Percentiles rank a stretch among this genome's conserved stretches.
Conservation (phyloP, 2,329 filamentous ascomycete genomes). For the Zopfia rhizophila region DNA sequence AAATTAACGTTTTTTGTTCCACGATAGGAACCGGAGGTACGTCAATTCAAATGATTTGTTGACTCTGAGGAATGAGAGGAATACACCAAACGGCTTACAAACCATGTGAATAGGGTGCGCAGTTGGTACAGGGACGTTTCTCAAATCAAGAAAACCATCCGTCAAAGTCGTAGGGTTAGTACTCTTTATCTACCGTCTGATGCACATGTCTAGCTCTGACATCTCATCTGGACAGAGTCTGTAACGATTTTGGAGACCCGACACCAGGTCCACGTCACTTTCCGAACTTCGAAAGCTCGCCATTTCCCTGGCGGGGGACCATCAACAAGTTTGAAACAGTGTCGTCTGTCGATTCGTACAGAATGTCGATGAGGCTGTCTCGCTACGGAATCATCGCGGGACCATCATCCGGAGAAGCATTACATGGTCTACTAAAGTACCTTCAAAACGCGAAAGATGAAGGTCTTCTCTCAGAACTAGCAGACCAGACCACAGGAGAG, state of each 20-base stretch:
- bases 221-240: conserved; percentile 57
- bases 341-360: conserved; percentile 64
- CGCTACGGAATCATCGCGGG: conserved; percentile 69
- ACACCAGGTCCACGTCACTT: conserved; percentile 68
- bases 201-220: conserved; percentile 37
- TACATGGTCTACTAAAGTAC: conserved; percentile 62
- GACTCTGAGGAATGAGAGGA: not conserved
- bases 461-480: conserved; percentile 57
- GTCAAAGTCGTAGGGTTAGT: conserved; percentile 31
- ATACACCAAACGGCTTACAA: too few relatives aligned
- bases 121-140: conserved; percentile 21
- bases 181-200: conserved; percentile 22
- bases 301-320: conserved; percentile 68
- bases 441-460: conserved; percentile 61
- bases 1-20: conserved; percentile 66
- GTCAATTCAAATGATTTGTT: not conserved
- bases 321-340: conserved; percentile 68
- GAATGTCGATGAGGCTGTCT: conserved; percentile 64
- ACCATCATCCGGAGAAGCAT: conserved; percentile 69
- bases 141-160: conserved; percentile 20
- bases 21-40: conserved; percentile 67
- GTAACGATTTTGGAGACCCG: conserved; percentile 66
- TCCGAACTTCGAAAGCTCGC: conserved; percentile 61
- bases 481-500: conserved; percentile 57
- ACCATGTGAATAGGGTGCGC: conserved; percentile 17